Conservation (phyloP, 73 alveolate genomes). For the Durusdinium trenchii region DNA sequence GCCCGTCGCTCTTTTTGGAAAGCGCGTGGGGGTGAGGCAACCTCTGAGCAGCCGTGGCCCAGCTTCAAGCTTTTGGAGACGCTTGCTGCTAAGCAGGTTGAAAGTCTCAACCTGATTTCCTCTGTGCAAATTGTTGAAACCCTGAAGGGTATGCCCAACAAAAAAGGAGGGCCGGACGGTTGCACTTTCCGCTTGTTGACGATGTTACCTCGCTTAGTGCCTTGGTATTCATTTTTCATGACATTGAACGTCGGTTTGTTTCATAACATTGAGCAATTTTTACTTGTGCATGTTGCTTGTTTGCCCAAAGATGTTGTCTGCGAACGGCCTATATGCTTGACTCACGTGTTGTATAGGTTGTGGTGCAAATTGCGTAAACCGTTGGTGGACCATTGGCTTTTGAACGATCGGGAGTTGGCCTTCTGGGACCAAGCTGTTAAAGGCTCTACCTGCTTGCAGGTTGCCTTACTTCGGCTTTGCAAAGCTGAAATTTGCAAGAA, state of each 20-base stretch:
- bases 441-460: background rate
- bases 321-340: conserved; percentile 9
- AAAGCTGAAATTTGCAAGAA: background rate
- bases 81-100: background rate
- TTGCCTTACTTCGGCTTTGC: conserved; percentile 1
- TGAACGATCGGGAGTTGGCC: background rate
- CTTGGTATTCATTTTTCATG: background rate
- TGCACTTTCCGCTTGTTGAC: background rate
- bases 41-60: background rate
- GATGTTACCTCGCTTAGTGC: background rate
- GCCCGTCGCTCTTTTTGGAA: background rate
- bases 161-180: conserved; percentile 17
- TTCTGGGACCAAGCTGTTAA: background rate
- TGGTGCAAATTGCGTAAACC: background rate
- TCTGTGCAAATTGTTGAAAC: background rate
- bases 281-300: background rate
- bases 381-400: conserved; percentile 6
- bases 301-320: background rate
- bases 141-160: background rate
- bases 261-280: background rate
- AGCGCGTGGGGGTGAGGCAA: background rate
- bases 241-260: background rate
- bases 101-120: background rate
- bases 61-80: background rate
- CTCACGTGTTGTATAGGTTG: background rate